phyloP scores from a whole-genome alignment of 106 monocot species.

The Phalaenopsis aphrodite region DNA sequence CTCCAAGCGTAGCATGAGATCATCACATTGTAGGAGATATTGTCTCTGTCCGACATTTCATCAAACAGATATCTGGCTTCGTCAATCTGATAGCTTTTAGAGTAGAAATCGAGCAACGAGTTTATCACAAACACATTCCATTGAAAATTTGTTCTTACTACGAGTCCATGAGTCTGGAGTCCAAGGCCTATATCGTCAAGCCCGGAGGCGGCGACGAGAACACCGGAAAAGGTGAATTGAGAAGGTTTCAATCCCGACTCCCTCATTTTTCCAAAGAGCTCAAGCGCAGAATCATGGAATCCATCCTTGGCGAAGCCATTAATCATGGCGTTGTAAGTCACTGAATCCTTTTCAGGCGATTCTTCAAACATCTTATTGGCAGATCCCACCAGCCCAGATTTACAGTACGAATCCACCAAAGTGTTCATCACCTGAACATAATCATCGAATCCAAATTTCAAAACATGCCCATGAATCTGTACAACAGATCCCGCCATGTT shows the following conservation, averaged over 20 bases:
- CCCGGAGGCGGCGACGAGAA: conserved; percentile 46
- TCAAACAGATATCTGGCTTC: conserved; percentile 49
- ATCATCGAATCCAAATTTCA: conserved; percentile 38
- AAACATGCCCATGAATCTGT: conserved; percentile 40
- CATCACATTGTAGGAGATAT: conserved; percentile 80
- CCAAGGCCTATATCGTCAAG: conserved; percentile 51
- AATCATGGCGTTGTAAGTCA: conserved; percentile 75
- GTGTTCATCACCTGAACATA: conserved; percentile 54
- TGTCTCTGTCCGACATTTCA: conserved; percentile 52
- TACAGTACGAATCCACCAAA: conserved; percentile 76
- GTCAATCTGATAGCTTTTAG: conserved; percentile 35
- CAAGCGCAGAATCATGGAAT: conserved; percentile 27
- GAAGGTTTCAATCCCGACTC: conserved; percentile 41
- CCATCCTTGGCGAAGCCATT: conserved; percentile 60
- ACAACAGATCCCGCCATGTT: conserved; percentile 16
- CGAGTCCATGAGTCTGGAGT: conserved; percentile 45
- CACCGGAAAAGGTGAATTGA: conserved; percentile 69
- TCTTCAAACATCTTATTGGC: conserved; percentile 37
- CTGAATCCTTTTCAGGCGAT: conserved; percentile 39
- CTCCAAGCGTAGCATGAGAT: conserved; percentile 56
- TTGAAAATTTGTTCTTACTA: conserved; percentile 46
- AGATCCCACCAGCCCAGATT: conserved; percentile 32
- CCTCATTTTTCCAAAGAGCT: conserved; percentile 49
- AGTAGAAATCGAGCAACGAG: conserved; percentile 77
- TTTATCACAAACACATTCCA: conserved; percentile 84